These are phyloP conservation scores for Discostella pseudostelligera DNA, from an alignment of 108 stramenopile genomes.

Conservation along the genomic window DNA sequence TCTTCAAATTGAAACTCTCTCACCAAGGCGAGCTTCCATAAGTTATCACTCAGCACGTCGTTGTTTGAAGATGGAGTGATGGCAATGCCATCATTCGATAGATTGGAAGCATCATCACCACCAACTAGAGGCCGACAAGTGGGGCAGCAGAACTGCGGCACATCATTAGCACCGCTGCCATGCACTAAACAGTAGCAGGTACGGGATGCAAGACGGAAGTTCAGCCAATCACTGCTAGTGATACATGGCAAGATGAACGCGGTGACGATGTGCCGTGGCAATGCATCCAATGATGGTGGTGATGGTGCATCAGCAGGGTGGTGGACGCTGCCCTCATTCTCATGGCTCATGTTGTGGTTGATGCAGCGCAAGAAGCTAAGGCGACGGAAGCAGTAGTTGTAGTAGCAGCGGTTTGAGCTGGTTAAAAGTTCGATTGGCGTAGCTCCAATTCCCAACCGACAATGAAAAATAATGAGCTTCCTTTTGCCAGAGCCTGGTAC, in stretches of 20 bases:
- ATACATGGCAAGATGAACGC: slow-evolving; percentile 23
- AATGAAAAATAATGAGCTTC: too few species aligned
- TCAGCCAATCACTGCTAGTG: slow-evolving; percentile 19
- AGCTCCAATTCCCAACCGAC: too few species aligned
- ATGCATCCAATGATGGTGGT: slow-evolving; percentile 9
- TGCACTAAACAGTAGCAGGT: slow-evolving; percentile 20
- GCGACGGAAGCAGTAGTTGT: too few species aligned
- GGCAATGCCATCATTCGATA: too few species aligned
- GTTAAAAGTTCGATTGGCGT: too few species aligned
- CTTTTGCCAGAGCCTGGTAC: too few species aligned
- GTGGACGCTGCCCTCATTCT: too few species aligned
- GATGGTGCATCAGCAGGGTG: too few species aligned
- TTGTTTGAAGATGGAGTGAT: too few species aligned
- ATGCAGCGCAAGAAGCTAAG: too few species aligned
- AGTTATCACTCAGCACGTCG: slow-evolving; percentile 14
- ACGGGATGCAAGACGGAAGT: slow-evolving; percentile 15
- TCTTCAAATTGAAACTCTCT: slow-evolving; percentile 30
- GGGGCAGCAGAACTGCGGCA: slow-evolving; percentile 10
- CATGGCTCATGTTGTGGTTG: too few species aligned
- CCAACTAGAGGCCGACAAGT: neutral
- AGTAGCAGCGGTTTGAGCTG: too few species aligned
- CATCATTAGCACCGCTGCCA: slow-evolving; percentile 7
- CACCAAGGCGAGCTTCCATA: slow-evolving; percentile 30
- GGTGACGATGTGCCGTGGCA: slow-evolving; percentile 14
- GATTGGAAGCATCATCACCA: neutral